A percentile compares a stretch with the other conserved stretches of the same genome.
phyloP scores from a whole-genome alignment of 108 stramenopile species.

The Skeletonema tropicum region DNA sequence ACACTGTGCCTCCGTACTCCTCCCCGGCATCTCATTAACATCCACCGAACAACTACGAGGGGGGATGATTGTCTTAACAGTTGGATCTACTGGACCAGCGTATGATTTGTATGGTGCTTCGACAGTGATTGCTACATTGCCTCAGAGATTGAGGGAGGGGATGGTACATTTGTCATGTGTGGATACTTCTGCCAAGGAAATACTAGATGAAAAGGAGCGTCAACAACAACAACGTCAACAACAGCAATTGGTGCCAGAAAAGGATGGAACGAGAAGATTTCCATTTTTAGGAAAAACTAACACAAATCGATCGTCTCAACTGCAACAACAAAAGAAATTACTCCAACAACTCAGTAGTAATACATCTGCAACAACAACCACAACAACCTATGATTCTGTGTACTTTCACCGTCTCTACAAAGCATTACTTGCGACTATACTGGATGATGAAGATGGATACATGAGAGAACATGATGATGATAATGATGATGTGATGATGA shows the following conservation, averaged over 20 bases:
- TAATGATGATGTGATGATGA: background rate
- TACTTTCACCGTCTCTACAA: slow-evolving; percentile 39
- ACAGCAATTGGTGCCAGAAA: background rate
- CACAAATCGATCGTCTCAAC: background rate
- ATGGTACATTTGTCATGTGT: slow-evolving; percentile 19
- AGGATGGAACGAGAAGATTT: slow-evolving; percentile 5
- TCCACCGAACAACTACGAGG: background rate
- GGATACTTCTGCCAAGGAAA: slow-evolving; percentile 10
- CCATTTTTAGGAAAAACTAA: background rate
- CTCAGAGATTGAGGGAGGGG: slow-evolving; percentile 22
- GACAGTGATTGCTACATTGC: slow-evolving; percentile 24
- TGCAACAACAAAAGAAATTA: background rate
- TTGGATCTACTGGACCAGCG: slow-evolving; percentile 36
- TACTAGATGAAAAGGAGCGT: background rate
- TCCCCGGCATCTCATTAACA: background rate
- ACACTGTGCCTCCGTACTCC: slow-evolving; percentile 17
- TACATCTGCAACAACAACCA: background rate
- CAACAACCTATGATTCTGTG: slow-evolving; percentile 28
- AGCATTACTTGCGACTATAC: slow-evolving; percentile 39
- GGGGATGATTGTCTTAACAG: slow-evolving; percentile 31
- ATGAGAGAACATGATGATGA: slow-evolving; percentile 28
- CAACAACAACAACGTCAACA: background rate
- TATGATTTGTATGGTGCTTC: slow-evolving; percentile 46
- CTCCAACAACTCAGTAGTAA: background rate
- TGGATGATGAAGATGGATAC: slow-evolving; percentile 43